These are phyloP conservation scores for Paxillus involutus DNA, from an alignment of 768 basidiomycete genomes.

Conservation along the genomic window DNA sequence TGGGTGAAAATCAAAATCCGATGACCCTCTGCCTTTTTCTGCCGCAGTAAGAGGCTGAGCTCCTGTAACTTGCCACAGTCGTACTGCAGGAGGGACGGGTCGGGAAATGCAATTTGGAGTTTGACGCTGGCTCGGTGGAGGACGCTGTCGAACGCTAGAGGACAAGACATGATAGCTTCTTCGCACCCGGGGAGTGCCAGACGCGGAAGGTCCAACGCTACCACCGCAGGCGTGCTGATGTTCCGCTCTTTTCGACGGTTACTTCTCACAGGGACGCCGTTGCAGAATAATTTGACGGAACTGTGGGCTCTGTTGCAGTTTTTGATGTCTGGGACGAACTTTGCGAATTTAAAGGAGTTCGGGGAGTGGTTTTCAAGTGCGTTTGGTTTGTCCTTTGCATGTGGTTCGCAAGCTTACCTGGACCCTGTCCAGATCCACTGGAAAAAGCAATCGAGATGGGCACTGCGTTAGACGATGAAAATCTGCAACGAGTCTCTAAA, in stretches of 20 bases:
- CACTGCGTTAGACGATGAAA: slow-evolving; percentile 74
- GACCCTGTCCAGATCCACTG: slow-evolving; percentile 69
- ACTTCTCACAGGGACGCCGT: slow-evolving; percentile 91
- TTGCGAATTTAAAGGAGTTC: slow-evolving; percentile 92
- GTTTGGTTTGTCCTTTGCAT: slow-evolving; percentile 26
- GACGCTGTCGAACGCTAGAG: slow-evolving; percentile 58
- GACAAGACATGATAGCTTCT: slow-evolving; percentile 25
- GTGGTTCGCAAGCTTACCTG: slow-evolving; percentile 3
- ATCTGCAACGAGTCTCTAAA: slow-evolving; percentile 78
- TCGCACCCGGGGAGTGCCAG: slow-evolving; percentile 54
- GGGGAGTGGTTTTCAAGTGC: slow-evolving; percentile 95
- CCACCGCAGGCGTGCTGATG: slow-evolving; percentile 77
- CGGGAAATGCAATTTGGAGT: slow-evolving; percentile 91
- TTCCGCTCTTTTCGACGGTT: slow-evolving; percentile 85
- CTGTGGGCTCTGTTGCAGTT: slow-evolving; percentile 96
- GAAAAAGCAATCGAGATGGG: slow-evolving; percentile 93
- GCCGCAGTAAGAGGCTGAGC: slow-evolving; percentile 73
- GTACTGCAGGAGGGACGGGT: slow-evolving; percentile 85
- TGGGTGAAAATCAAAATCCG: slow-evolving; percentile 95
- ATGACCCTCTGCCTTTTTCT: slow-evolving; percentile 85
- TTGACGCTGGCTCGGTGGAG: slow-evolving; percentile 79
- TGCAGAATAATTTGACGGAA: slow-evolving; percentile 96
- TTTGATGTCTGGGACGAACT: slow-evolving; percentile 84
- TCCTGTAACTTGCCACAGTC: slow-evolving; percentile 95
- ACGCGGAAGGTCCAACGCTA: slow-evolving; percentile 71